Evolutionary conservation across 2,329 filamentous ascomycete species (phyloP), one percentile per base, ranked within the genome.

Genomic region (Aplosporella prunicola): DNA sequence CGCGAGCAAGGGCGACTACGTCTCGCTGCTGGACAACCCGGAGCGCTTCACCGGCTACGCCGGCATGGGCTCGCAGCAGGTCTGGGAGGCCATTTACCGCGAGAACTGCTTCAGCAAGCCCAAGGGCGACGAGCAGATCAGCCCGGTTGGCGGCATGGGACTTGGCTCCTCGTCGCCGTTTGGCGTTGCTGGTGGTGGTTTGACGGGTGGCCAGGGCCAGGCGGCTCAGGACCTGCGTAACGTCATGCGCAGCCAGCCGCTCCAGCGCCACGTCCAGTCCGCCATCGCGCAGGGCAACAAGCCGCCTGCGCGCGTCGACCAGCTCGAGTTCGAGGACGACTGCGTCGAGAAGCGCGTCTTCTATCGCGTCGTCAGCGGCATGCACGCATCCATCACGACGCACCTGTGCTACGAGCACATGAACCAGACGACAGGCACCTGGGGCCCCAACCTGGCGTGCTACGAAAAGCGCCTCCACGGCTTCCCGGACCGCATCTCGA

Each of bases 331-430:
- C 32, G 87, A 94, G 48, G 88, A 95, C 49, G 84, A 94, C 55
- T 98, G 91, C 53, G 66, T 98, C 16, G 91, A 98, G 68, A 96
- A 98, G 71, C 82, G 91, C n/a, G 91, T 96, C 24, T 98, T 98
- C 60, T 91, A 96, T 63, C 76, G 88, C 5, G 78, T 98, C 45
- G 78, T 98, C 44, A 94, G 87, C 35, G 91, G 91, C 28, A 95
- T 98, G 91, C 91, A 98, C 60, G 86, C 91, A 11, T 94, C 88
- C 46, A 98, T 98, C 59, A 94, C 86, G 47, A 84, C 88, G 0
- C 91, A 98, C 61, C 69, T 98, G 27, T 98, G 91, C 72, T 91
- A 83, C 78, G 83, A 96, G 52, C 94, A 91, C 52, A 68, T 96
- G 45, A 95, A 98, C 62, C 87, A 95, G 64, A 87, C 82, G 2